A percentile compares a stretch with the other conserved stretches of the same genome.
Conservation (phyloP, 208 protist species). For the Phytomonas sp. region DNA sequence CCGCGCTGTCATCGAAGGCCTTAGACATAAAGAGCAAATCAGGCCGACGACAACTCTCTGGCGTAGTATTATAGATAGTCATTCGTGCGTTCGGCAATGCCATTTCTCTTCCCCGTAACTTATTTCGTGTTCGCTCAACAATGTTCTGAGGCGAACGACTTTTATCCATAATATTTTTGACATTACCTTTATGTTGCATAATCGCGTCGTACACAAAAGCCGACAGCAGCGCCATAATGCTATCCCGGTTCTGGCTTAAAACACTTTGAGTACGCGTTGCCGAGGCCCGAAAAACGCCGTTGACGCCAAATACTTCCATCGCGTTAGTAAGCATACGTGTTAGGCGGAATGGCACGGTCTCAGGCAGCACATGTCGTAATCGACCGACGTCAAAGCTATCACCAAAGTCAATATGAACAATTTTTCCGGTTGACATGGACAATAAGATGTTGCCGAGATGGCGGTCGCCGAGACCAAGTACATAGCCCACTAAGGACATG, state of each 20-base stretch:
- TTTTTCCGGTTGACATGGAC: conserved; percentile 95
- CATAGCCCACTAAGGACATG: conserved; percentile 99
- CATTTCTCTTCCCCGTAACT: conserved; percentile 98
- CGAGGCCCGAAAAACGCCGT: conserved; percentile 97
- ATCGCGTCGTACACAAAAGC: conserved; percentile 99
- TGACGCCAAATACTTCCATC: conserved; percentile 99
- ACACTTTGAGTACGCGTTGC: conserved; percentile 95
- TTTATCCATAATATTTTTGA: conserved; percentile 95
- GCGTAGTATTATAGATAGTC: conserved; percentile 72
- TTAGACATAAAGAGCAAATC: conserved; percentile 88
- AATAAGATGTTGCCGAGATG: conserved; percentile 99
- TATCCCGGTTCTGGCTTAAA: conserved; percentile 96
- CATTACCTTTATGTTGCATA: conserved; percentile 95
- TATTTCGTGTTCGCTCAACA: conserved; percentile 95
- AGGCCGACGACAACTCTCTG: conserved; percentile 61
- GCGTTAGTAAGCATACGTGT: conserved; percentile 99
- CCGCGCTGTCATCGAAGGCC: conserved; percentile 73
- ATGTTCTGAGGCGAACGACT: conserved; percentile 86
- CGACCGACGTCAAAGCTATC: conserved; percentile 99
- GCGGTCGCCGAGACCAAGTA: conserved; percentile 98
- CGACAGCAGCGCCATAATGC: conserved; percentile 98
- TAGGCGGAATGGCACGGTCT: conserved; percentile 99
- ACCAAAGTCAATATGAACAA: conserved; percentile 99
- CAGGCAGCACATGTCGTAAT: conserved; percentile 96
- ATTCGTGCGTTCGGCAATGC: conserved; percentile 50